These are phyloP conservation scores for Triangularia verruculosa DNA, from an alignment of 2,329 filamentous ascomycete species.

Conservation along the genomic window DNA sequence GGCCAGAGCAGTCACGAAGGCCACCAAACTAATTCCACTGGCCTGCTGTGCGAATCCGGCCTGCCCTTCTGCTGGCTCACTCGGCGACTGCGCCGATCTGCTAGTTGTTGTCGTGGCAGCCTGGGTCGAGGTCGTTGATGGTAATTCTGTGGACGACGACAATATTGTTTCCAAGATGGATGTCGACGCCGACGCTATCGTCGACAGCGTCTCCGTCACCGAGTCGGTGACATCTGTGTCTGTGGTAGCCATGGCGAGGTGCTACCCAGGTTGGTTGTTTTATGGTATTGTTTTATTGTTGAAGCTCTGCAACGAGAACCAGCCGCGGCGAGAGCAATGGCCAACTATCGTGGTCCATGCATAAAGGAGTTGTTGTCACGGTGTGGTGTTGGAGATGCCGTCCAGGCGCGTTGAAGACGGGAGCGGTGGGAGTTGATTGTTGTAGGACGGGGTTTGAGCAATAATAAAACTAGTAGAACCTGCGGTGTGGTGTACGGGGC, in stretches of 20 bases:
- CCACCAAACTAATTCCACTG: slow-evolving; percentile 45
- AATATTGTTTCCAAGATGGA: slow-evolving; percentile 1
- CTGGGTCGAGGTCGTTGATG: slow-evolving; percentile 9
- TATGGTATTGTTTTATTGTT: neutral
- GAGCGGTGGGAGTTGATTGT: neutral
- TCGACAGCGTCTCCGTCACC: slow-evolving; percentile 15
- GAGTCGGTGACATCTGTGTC: slow-evolving; percentile 7
- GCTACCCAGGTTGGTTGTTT: neutral
- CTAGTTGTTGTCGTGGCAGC: neutral
- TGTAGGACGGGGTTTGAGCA: neutral
- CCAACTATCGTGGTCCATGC: neutral
- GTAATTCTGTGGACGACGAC: slow-evolving; percentile 10
- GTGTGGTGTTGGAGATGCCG: neutral
- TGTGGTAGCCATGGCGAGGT: slow-evolving; percentile 3
- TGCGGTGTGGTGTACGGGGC: neutral
- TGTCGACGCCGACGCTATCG: slow-evolving; percentile 12
- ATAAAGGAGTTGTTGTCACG: neutral
- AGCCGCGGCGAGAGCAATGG: neutral
- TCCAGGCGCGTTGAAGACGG: neutral
- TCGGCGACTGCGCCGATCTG: slow-evolving; percentile 6
- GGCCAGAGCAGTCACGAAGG: slow-evolving; percentile 64
- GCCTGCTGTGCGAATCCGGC: slow-evolving; percentile 30
- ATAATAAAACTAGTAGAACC: neutral
- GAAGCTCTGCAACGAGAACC: neutral
- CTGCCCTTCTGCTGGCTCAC: slow-evolving; percentile 7